phyloP scores from a whole-genome alignment of 2,329 filamentous ascomycete species.

The Cryphonectria naterciae region DNA sequence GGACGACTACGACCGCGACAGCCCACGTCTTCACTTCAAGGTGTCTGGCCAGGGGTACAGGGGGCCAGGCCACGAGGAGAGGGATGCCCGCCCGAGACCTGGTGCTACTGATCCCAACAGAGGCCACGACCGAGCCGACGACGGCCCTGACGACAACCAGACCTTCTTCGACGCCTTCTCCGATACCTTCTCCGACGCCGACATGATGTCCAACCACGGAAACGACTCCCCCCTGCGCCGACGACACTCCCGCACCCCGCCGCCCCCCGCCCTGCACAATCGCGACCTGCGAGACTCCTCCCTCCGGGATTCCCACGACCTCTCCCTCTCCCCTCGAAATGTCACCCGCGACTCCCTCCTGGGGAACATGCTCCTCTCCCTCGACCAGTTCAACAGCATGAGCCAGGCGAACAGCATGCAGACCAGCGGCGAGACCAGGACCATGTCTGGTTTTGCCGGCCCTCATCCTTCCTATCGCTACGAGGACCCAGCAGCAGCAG shows the following conservation, averaged over 20 bases:
- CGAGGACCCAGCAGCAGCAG: slow-evolving; percentile 33
- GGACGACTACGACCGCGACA: slow-evolving; percentile 34
- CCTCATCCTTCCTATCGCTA: slow-evolving; percentile 33
- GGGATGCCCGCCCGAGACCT: slow-evolving; percentile 23
- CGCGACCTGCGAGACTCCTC: slow-evolving; percentile 31
- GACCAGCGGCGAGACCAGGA: slow-evolving; percentile 31
- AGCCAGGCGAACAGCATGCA: slow-evolving; percentile 45
- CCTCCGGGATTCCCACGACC: slow-evolving; percentile 75
- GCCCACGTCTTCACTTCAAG: slow-evolving; percentile 14
- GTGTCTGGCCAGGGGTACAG: slow-evolving; percentile 16
- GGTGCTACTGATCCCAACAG: slow-evolving; percentile 17
- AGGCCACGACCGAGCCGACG: slow-evolving; percentile 17
- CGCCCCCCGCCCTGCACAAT: slow-evolving; percentile 36
- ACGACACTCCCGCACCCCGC: slow-evolving; percentile 29
- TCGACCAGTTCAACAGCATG: slow-evolving; percentile 79
- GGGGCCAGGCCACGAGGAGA: slow-evolving; percentile 17
- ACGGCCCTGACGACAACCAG: slow-evolving; percentile 33
- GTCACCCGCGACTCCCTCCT: slow-evolving; percentile 89
- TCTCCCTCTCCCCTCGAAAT: slow-evolving; percentile 76
- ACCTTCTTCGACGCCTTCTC: slow-evolving; percentile 43
- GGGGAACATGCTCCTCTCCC: slow-evolving; percentile 91
- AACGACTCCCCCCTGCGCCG: slow-evolving; percentile 35
- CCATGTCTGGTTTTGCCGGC: slow-evolving; percentile 33
- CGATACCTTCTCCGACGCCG: slow-evolving; percentile 44
- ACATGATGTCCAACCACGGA: slow-evolving; percentile 26